Evolutionary conservation across 1,139 yeast genomes (phyloP).

Genomic region (Barnettozyma hawaiiensis): DNA sequence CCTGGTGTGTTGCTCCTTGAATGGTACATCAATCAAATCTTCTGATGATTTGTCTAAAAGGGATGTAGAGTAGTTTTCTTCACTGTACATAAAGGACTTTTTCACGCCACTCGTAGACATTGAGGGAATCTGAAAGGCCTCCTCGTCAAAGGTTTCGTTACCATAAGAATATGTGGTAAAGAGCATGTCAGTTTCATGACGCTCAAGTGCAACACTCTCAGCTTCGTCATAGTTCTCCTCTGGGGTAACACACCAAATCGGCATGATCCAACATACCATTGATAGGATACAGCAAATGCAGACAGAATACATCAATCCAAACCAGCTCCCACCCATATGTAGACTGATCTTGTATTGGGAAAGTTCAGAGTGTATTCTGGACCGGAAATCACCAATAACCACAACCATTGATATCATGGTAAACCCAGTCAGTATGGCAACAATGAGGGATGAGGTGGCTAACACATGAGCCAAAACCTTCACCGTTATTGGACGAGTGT

Average conservation of each 20-base stretch:
- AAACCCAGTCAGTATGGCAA: conserved; percentile 31
- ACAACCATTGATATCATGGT: conserved; percentile 31
- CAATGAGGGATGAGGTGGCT: conserved; percentile 33
- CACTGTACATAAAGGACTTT: conserved; percentile 1
- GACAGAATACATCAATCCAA: conserved; percentile 37
- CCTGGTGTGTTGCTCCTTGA: neutral
- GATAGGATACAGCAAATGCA: conserved; percentile 28
- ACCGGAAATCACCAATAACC: conserved; percentile 25
- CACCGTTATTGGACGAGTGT: conserved; percentile 25
- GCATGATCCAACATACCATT: conserved; percentile 34
- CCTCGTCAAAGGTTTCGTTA: neutral
- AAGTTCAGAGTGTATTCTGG: conserved; percentile 32
- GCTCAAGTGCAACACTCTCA: neutral
- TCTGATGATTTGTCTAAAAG: neutral
- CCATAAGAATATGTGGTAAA: neutral
- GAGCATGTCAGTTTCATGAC: neutral
- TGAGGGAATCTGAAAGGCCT: conserved; percentile 3
- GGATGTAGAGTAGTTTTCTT: neutral
- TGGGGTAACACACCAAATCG: conserved; percentile 40
- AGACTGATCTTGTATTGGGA: conserved; percentile 42
- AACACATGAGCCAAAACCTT: conserved; percentile 31
- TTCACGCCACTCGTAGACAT: conserved; percentile 1
- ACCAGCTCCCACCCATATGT: conserved; percentile 39
- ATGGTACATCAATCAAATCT: conserved; percentile 5
- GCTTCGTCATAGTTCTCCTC: conserved; percentile 4